Conservation (phyloP, 176 grass and related monocot species). For the Bonia amplexicaulis region DNA sequence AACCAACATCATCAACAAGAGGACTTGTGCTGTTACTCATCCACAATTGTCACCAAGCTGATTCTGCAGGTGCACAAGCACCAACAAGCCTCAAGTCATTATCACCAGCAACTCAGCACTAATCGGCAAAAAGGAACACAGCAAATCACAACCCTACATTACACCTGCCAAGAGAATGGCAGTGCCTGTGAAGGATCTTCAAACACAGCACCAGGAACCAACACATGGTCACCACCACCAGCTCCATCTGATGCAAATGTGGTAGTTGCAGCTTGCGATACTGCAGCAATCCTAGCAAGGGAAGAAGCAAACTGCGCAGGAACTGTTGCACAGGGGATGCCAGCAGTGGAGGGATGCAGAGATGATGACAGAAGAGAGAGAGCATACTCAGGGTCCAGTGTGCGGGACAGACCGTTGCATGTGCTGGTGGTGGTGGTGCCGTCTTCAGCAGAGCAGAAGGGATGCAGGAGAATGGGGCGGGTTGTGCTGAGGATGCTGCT, state of each 20-base stretch:
- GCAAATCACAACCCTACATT: neutral
- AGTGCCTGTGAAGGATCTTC: constrained; percentile 40
- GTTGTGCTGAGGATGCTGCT: neutral
- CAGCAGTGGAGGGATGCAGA: constrained; percentile 15
- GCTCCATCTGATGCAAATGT: constrained; percentile 16
- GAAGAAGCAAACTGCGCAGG: neutral
- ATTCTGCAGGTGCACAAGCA: neutral
- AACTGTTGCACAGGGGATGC: neutral
- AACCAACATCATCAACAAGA: neutral
- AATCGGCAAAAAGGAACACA: neutral
- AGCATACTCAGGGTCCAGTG: constrained; percentile 66
- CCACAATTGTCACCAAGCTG: neutral
- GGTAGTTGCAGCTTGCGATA: neutral
- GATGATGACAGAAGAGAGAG: constrained; percentile 99
- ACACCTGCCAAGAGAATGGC: constrained; percentile 36
- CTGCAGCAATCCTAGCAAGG: neutral
- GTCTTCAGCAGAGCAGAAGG: constrained; percentile 17
- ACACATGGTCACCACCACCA: constrained; percentile 11
- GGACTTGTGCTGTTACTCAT: neutral
- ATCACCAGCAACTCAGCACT: neutral
- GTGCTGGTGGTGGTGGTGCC: constrained; percentile 19
- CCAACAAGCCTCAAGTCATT: neutral
- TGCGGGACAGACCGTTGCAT: constrained; percentile 9
- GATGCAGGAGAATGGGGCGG: neutral
- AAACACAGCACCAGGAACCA: constrained; percentile 28